Evolutionary conservation across 768 basidiomycete genomes (phyloP), one percentile per base, ranked within the genome.

Genomic region (Udeniomyces megalosporus): DNA sequence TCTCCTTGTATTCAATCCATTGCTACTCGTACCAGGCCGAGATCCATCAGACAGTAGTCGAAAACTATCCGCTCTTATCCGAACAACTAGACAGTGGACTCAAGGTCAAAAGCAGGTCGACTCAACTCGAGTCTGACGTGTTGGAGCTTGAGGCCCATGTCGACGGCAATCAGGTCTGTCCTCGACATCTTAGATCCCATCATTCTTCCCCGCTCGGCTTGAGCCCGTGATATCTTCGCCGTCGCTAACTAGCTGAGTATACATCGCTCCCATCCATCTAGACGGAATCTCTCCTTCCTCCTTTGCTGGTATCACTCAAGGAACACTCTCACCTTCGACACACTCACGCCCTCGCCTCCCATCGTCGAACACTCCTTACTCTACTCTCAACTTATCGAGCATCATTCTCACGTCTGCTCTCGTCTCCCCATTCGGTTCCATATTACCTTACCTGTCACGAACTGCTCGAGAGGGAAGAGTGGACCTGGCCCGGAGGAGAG

Each of bases 361-460:
- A 51, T 51, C 58, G 48, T 17, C 58, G 34, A 14, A 49, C 48
- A 1, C 50, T 63, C 48, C 14, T 45, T 8, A 15, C 56, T 22
- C 56, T 63, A 20, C 62, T 63, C 6, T 32, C 47, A 4, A 38
- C 62, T 5, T 63, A 63, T 47, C 47, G 57, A 20, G n/a, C 46
- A 4, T 48, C 56, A 24, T 63, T 63, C 24, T 29, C 49, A 10
- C 48, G 42, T 11, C 62, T 63, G 32, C 49, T 63, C 35, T 15
- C 56, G 1, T 26, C 38, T 8, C 38, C 38, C 17, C 38, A 42
- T 17, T 42, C 38, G 8, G 38, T 42, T 42, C 38, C 38, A 8
- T 17, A 42, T 17, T 42, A 4, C 58, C 58, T 22, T 22, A 44
- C 26, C 22, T 63, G 62, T 42, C 15, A 15, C 3, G 49, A 31